A percentile compares a stretch with the other conserved stretches of the same genome.
phyloP scores from a whole-genome alignment of 352 stramenopile species.

The Phytophthora sansomeana region DNA sequence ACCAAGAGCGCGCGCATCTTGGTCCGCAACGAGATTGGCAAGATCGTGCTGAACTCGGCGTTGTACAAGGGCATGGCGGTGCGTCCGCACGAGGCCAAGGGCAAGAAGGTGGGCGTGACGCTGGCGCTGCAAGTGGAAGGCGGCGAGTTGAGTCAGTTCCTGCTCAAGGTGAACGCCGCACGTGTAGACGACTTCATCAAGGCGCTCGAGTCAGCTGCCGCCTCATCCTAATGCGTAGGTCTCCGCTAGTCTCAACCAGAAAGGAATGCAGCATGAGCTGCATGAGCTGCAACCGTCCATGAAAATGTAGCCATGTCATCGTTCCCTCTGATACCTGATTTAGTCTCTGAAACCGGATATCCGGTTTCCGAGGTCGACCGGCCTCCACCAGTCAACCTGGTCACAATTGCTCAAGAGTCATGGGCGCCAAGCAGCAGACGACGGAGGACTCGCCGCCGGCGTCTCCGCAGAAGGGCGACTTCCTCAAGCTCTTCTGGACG shows the following conservation, averaged over 20 bases:
- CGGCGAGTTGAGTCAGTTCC: constrained; percentile 62
- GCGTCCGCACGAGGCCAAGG: constrained; percentile 71
- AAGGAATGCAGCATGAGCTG: constrained; percentile 10
- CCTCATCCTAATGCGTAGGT: constrained; percentile 25
- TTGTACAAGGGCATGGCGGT: constrained; percentile 84
- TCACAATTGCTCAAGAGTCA: constrained; percentile 42
- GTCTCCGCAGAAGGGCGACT: constrained; percentile 59
- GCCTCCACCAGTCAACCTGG: constrained; percentile 43
- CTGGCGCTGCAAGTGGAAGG: constrained; percentile 72
- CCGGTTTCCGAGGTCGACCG: background rate
- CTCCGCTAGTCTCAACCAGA: background rate
- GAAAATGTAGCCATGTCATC: background rate
- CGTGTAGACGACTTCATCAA: constrained; percentile 73
- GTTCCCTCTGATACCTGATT: background rate
- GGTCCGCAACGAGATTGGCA: constrained; percentile 87
- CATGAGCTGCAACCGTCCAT: background rate
- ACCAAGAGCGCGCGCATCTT: constrained; percentile 78
- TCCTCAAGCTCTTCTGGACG: constrained; percentile 91
- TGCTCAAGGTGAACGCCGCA: constrained; percentile 78
- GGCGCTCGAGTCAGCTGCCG: constrained; percentile 49
- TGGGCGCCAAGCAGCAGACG: constrained; percentile 47
- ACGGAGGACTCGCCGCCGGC: constrained; percentile 14
- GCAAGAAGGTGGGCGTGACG: constrained; percentile 79
- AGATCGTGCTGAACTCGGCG: constrained; percentile 86
- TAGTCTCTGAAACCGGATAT: background rate